Conservation (phyloP, 2,329 filamentous ascomycete genomes). For the Monascus ruber region DNA sequence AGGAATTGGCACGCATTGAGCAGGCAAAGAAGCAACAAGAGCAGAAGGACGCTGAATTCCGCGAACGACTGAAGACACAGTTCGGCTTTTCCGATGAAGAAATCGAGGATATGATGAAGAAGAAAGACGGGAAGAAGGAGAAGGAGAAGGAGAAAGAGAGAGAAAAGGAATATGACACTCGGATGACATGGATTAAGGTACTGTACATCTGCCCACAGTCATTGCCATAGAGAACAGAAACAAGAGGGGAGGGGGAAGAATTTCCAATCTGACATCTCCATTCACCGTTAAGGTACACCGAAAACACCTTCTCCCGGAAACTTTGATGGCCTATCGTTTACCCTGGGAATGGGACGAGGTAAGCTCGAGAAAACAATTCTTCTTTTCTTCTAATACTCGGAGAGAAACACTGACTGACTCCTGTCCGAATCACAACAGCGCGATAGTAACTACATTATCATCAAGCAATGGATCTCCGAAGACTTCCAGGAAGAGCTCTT, state of each 20-base stretch:
- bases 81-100: constrained; percentile 32
- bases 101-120: constrained; percentile 27
- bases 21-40: constrained; percentile 40
- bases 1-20: constrained; percentile 31
- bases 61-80: constrained; percentile 26
- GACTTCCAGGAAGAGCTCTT: constrained; percentile 62
- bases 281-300: constrained; percentile 30
- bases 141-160: constrained; percentile 23
- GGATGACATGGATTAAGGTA: constrained; percentile 36
- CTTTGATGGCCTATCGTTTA: constrained; percentile 33
- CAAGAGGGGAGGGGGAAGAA: no score
- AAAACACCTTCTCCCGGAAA: constrained; percentile 35
- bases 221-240: no score
- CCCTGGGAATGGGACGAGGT: constrained; percentile 39
- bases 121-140: constrained; percentile 25
- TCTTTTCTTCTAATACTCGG: background rate
- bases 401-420: background rate
- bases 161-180: constrained; percentile 15
- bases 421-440: constrained; percentile 17
- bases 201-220: background rate
- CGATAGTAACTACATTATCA: constrained; percentile 59
- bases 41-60: constrained; percentile 41
- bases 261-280: background rate
- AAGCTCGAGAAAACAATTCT: constrained; percentile 19
- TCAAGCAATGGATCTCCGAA: constrained; percentile 62